phyloP scores from a whole-genome alignment of 164 flowering plant species.

The Berberis thunbergii region DNA sequence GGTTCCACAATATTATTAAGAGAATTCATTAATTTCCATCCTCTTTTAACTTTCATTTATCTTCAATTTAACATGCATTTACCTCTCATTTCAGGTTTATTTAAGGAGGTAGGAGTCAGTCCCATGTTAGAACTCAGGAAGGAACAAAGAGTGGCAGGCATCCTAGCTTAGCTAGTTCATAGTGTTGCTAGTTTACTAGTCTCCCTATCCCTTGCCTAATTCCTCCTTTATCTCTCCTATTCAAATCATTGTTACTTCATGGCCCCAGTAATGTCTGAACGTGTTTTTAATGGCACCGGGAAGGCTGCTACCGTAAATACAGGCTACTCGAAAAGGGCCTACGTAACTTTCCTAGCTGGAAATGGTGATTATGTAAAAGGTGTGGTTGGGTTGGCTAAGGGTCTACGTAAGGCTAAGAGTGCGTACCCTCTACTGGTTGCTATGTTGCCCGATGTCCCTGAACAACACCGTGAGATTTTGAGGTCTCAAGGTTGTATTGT shows the following conservation, averaged over 20 bases:
- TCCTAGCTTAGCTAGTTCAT: too few species aligned
- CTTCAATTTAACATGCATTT: conserved; percentile 26
- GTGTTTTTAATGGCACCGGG: conserved; percentile 15
- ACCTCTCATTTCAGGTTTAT: conserved; percentile 23
- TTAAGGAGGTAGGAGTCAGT: conserved; percentile 12
- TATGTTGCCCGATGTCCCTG: conserved; percentile 52
- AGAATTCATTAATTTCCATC: conserved; percentile 8
- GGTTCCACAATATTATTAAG: background rate
- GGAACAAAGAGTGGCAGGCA: conserved; percentile 18
- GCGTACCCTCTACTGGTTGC: conserved; percentile 57
- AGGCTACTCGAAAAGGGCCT: conserved; percentile 37
- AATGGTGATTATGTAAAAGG: conserved; percentile 57
- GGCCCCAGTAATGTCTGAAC: conserved; percentile 34
- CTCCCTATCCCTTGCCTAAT: background rate
- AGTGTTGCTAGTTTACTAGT: background rate
- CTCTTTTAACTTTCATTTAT: conserved; percentile 8
- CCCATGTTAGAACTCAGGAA: conserved; percentile 19
- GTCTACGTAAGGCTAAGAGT: conserved; percentile 44
- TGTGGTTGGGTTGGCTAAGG: conserved; percentile 53
- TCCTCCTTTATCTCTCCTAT: too few species aligned
- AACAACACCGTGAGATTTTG: conserved; percentile 46
- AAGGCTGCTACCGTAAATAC: conserved; percentile 17
- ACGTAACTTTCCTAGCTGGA: conserved; percentile 57
- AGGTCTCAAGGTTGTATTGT: conserved; percentile 53
- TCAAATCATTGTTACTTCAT: conserved; percentile 6